Percentiles rank a stretch among this genome's conserved stretches.
Conservation (phyloP, 495 filamentous ascomycete genomes). For the Clohesyomyces aquaticus region DNA sequence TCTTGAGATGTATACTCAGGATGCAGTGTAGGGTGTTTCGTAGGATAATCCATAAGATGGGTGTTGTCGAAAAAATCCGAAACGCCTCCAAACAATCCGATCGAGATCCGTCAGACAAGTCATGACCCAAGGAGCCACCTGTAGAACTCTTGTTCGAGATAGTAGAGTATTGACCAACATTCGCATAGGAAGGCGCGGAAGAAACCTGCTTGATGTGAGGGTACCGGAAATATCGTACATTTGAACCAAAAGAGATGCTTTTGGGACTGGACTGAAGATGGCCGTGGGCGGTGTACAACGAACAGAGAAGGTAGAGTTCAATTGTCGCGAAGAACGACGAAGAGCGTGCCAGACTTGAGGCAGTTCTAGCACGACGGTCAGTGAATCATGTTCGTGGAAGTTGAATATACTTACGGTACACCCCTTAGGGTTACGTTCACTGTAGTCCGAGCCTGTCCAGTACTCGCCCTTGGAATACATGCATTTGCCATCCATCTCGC, state of each 20-base stretch:
- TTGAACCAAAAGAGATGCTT: background rate
- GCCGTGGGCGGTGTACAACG: background rate
- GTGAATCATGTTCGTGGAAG: background rate
- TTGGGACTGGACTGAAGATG: background rate
- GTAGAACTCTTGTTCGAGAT: constrained; percentile 13
- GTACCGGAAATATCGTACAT: background rate
- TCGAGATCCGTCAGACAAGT: constrained; percentile 19
- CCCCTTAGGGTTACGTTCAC: background rate
- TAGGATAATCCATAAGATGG: background rate
- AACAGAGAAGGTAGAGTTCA: background rate
- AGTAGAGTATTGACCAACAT: constrained; percentile 19
- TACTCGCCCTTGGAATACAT: constrained; percentile 69
- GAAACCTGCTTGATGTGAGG: background rate
- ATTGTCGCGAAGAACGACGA: background rate
- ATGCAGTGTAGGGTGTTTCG: background rate
- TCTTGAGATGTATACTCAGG: constrained; percentile 3
- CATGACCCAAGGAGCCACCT: background rate
- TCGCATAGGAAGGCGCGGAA: background rate
- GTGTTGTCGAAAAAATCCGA: constrained; percentile 18
- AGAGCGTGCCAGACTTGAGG: background rate
- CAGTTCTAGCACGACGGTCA: background rate
- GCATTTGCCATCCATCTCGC: constrained; percentile 69
- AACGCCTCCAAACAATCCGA: constrained; percentile 21
- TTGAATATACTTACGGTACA: constrained; percentile 19
- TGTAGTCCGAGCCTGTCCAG: constrained; percentile 5